A percentile compares a stretch with the other conserved stretches of the same genome.
These are phyloP conservation scores for Tuber indicum DNA, from an alignment of 495 filamentous ascomycete species.

Conservation along the genomic window DNA sequence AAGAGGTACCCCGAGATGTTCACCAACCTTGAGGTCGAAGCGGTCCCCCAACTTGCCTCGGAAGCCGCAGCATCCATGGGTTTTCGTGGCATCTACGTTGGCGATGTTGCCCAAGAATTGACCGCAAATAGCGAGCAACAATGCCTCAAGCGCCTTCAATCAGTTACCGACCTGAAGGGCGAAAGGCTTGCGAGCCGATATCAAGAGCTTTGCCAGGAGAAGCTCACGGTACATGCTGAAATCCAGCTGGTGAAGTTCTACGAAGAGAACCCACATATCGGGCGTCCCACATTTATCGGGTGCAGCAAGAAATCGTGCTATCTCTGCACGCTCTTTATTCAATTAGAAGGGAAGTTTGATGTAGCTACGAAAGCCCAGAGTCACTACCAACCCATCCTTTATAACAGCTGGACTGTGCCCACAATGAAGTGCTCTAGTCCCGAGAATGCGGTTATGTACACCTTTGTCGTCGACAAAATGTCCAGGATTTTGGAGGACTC, in stretches of 20 bases:
- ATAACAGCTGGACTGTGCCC: slow-evolving; percentile 38
- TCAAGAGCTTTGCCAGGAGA: slow-evolving; percentile 31
- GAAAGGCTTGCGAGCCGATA: slow-evolving; percentile 24
- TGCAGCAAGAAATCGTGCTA: slow-evolving; percentile 41
- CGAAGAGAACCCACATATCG: slow-evolving; percentile 34
- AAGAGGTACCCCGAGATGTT: slow-evolving; percentile 29
- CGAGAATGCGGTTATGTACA: slow-evolving; percentile 25
- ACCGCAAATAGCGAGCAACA: slow-evolving; percentile 18
- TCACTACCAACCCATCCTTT: slow-evolving; percentile 13
- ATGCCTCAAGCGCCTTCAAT: slow-evolving; percentile 32
- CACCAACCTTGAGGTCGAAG: slow-evolving; percentile 21
- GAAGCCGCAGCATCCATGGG: slow-evolving; percentile 27
- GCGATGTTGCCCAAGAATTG: slow-evolving; percentile 29
- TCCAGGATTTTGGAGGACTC: slow-evolving; percentile 33
- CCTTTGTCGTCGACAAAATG: slow-evolving; percentile 39
- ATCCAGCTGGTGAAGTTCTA: slow-evolving; percentile 42
- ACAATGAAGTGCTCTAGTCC: slow-evolving; percentile 34
- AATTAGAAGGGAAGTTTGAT: slow-evolving; percentile 36
- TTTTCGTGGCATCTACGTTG: slow-evolving; percentile 27
- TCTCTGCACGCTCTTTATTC: slow-evolving; percentile 37
- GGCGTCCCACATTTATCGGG: slow-evolving; percentile 34
- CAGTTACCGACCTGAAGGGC: slow-evolving; percentile 23
- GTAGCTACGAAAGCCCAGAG: slow-evolving; percentile 35
- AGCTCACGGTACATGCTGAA: slow-evolving; percentile 38
- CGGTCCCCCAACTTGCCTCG: slow-evolving; percentile 20